phyloP scores from a whole-genome alignment of 2,329 filamentous ascomycete genomes.

The Penicillium decumbens region DNA sequence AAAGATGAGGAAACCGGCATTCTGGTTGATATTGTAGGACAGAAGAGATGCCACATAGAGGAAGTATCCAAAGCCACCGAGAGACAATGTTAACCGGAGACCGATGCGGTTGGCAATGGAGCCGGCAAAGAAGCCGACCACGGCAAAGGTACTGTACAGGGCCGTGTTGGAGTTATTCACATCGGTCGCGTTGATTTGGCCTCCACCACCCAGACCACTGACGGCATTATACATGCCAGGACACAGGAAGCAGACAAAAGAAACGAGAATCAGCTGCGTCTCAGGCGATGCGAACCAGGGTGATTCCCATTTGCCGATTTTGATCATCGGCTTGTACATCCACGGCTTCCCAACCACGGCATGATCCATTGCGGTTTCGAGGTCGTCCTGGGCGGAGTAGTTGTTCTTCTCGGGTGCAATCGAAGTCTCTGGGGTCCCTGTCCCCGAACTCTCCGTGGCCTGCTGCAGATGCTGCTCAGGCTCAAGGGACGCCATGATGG shows the following conservation, averaged over 20 bases:
- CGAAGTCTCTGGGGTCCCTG: neutral
- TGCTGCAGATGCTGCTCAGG: slow-evolving; percentile 13
- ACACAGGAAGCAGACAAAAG: slow-evolving; percentile 66
- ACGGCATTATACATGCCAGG: slow-evolving; percentile 70
- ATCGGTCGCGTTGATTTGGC: slow-evolving; percentile 54
- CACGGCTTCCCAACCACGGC: slow-evolving; percentile 45
- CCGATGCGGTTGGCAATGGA: slow-evolving; percentile 45
- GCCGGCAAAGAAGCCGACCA: slow-evolving; percentile 60
- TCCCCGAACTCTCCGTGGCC: slow-evolving; percentile 6
- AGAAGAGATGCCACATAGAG: slow-evolving; percentile 49
- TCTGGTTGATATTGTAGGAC: slow-evolving; percentile 49
- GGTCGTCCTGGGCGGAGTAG: slow-evolving; percentile 28
- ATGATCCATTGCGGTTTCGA: slow-evolving; percentile 21
- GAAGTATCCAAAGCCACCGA: slow-evolving; percentile 48
- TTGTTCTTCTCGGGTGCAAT: slow-evolving; percentile 22
- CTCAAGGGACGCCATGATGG: slow-evolving; percentile 13
- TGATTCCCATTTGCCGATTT: slow-evolving; percentile 51
- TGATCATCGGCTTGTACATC: slow-evolving; percentile 61
- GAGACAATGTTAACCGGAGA: slow-evolving; percentile 41
- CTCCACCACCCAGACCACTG: slow-evolving; percentile 61
- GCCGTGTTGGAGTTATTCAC: slow-evolving; percentile 66
- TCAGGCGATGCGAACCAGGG: slow-evolving; percentile 70
- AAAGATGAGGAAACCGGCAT: slow-evolving; percentile 48
- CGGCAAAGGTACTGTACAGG: slow-evolving; percentile 67
- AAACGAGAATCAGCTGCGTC: slow-evolving; percentile 66